A percentile compares a stretch with the other conserved stretches of the same genome.
These are phyloP conservation scores for Melaleuca alternifolia DNA, from an alignment of 345 rosid genomes.

Conservation along the genomic window DNA sequence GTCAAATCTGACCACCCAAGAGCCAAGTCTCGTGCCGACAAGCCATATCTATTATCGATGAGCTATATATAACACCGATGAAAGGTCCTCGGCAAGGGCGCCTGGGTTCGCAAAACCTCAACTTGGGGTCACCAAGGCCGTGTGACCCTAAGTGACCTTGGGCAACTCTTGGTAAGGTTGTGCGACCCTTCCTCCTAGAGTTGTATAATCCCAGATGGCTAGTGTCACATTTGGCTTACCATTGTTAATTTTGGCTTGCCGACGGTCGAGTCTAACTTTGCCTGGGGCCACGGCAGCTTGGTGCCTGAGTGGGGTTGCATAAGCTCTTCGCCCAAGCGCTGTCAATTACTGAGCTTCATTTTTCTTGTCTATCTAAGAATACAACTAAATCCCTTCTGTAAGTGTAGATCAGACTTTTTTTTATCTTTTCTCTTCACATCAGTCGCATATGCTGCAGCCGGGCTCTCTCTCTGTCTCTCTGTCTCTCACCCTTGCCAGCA, in stretches of 20 bases:
- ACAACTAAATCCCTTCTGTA: no score
- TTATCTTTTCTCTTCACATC: no score
- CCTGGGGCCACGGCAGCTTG: rapidly evolving
- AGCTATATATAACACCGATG: background rate
- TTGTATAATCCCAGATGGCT: background rate
- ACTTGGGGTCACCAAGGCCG: background rate
- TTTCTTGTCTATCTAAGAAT: no score
- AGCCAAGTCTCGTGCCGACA: background rate
- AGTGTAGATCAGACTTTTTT: no score
- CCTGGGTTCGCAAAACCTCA: background rate
- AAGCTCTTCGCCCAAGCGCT: background rate
- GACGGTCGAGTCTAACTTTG: rapidly evolving
- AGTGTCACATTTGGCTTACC: rapidly evolving
- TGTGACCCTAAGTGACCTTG: background rate
- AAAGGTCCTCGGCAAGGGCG: no score
- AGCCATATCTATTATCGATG: rapidly evolving
- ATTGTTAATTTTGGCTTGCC: no score
- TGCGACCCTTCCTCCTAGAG: no score
- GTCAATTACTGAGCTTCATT: background rate
- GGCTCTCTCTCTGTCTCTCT: no score
- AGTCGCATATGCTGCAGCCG: no score
- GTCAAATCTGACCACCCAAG: no score
- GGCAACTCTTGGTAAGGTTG: background rate
- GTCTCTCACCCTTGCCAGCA: no score
- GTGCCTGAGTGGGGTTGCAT: rapidly evolving